Conservation (phyloP, 106 monocot species). For the Narthecium ossifragum region DNA sequence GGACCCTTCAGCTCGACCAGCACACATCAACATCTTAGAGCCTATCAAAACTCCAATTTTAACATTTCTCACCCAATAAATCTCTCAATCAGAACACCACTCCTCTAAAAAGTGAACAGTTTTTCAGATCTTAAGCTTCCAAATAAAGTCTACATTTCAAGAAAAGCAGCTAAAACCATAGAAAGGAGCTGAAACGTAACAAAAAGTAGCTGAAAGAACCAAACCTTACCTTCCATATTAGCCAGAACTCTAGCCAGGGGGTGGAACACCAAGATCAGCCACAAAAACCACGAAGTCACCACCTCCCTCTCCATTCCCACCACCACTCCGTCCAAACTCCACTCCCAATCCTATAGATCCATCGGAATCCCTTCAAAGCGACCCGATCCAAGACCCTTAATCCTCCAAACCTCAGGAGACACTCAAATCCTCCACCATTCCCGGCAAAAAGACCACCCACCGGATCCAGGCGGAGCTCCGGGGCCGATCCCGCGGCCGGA, state of each 20-base stretch:
- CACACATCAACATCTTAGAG: no score
- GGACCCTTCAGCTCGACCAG: no score
- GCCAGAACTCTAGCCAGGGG: conserved; percentile 17
- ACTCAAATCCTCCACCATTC: conserved; percentile 14
- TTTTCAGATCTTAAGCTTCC: background rate
- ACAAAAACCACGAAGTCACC: conserved; percentile 11
- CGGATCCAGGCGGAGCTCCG: conserved; percentile 10
- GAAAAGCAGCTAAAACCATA: background rate
- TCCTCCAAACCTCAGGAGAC: background rate
- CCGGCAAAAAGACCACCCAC: conserved; percentile 6
- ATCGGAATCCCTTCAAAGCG: background rate
- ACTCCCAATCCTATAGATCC: conserved; percentile 1
- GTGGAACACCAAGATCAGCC: conserved; percentile 16
- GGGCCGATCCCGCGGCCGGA: background rate
- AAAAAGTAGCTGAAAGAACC: background rate
- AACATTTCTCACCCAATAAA: no score
- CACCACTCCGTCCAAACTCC: background rate
- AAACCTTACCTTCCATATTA: conserved; percentile 31
- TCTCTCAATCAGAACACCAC: no score
- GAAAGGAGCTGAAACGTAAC: background rate
- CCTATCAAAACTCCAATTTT: no score
- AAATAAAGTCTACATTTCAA: background rate
- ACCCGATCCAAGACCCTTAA: background rate
- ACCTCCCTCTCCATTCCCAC: conserved; percentile 10
- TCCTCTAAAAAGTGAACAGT: background rate